Evolutionary conservation across 495 filamentous ascomycete species (phyloP).

Genomic region (Peziza echinospora): DNA sequence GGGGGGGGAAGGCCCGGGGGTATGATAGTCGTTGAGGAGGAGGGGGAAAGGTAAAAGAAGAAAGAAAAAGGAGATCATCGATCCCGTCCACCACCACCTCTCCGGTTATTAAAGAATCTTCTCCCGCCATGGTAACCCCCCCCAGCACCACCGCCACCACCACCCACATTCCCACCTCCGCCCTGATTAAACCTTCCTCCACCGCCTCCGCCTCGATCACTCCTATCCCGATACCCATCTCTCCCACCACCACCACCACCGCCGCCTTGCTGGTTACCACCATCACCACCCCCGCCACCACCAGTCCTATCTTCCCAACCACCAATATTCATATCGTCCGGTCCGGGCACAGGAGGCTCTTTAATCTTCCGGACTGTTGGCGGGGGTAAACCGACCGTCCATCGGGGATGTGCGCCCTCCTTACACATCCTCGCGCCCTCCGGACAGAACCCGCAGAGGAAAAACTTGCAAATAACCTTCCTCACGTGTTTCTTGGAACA

Average conservation of each 20-base stretch:
- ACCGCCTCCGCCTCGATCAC: conserved; percentile 17
- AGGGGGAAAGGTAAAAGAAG: too few relatives aligned
- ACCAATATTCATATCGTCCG: conserved; percentile 33
- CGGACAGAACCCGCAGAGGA: conserved; percentile 86
- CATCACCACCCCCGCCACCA: conserved; percentile 30
- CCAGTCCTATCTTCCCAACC: conserved; percentile 30
- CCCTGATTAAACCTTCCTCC: conserved; percentile 21
- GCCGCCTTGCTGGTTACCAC: conserved; percentile 29
- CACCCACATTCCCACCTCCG: too few relatives aligned
- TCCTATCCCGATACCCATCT: conserved; percentile 29
- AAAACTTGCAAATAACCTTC: conserved; percentile 58
- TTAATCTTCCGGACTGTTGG: conserved; percentile 46
- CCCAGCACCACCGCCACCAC: too few relatives aligned
- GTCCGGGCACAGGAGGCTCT: conserved; percentile 36
- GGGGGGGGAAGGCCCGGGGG: too few relatives aligned
- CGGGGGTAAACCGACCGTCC: conserved; percentile 47
- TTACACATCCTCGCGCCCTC: conserved; percentile 49
- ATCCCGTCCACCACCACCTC: too few relatives aligned
- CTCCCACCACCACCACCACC: conserved; percentile 27
- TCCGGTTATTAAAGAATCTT: too few relatives aligned
- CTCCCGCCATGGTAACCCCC: too few relatives aligned
- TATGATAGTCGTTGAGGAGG: too few relatives aligned
- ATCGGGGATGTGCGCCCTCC: conserved; percentile 60
- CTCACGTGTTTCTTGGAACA: conserved; percentile 74
- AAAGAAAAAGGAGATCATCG: too few relatives aligned